These are phyloP conservation scores for Trametes sanguinea DNA, from an alignment of 768 basidiomycete species.

Conservation along the genomic window DNA sequence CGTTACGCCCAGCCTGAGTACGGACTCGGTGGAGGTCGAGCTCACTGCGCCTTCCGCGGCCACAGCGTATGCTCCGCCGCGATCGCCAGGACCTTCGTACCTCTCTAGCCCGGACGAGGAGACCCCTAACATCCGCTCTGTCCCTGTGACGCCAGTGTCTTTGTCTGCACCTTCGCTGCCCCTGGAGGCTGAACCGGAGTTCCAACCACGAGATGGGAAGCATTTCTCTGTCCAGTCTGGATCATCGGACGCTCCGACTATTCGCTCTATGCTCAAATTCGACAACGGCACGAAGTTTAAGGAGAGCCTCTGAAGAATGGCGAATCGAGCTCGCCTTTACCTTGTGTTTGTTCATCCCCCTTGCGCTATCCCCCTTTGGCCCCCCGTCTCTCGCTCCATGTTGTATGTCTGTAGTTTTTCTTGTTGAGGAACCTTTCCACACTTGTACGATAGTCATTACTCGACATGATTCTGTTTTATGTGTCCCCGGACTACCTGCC, in stretches of 20 bases:
- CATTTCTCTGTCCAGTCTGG: slow-evolving; percentile 25
- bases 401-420: too few species aligned
- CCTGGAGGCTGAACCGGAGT: neutral
- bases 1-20: slow-evolving; percentile 9
- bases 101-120: neutral
- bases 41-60: slow-evolving; percentile 15
- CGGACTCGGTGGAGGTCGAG: slow-evolving; percentile 25
- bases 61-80: neutral
- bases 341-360: slow-evolving; percentile 1
- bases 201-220: slow-evolving; percentile 12
- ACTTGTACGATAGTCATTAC: too few species aligned
- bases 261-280: slow-evolving; percentile 31
- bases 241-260: neutral
- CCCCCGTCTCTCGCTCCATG: too few species aligned
- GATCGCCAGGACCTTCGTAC: slow-evolving; percentile 1
- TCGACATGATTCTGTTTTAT: too few species aligned
- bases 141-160: slow-evolving; percentile 16
- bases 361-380: too few species aligned
- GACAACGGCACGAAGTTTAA: slow-evolving; percentile 35
- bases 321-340: neutral
- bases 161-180: slow-evolving; percentile 17
- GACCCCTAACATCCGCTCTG: neutral
- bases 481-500: too few species aligned
- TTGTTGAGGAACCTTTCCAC: too few species aligned
- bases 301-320: slow-evolving; percentile 19